A percentile compares a stretch with the other conserved stretches of the same genome.
phyloP scores from a whole-genome alignment of 1,139 yeast genomes.

The Pneumocystis oryctolagi region DNA sequence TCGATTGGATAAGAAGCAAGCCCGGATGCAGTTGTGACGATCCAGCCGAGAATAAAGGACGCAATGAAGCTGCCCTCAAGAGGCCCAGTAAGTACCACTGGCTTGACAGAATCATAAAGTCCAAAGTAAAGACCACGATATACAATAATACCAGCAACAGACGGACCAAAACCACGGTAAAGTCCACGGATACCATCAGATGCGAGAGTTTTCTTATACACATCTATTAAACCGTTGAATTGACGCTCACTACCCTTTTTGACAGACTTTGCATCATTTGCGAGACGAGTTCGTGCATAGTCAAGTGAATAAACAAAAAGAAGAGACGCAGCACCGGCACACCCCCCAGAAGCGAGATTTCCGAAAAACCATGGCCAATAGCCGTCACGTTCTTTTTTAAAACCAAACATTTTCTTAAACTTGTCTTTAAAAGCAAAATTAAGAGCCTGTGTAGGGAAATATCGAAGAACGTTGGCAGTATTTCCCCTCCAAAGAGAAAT shows the following conservation, averaged over 20 bases:
- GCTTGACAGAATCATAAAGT: slow-evolving; percentile 65
- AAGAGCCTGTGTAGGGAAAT: slow-evolving; percentile 75
- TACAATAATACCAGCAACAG: slow-evolving; percentile 64
- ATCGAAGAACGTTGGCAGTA: slow-evolving; percentile 71
- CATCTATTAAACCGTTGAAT: slow-evolving; percentile 65
- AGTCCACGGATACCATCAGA: slow-evolving; percentile 68
- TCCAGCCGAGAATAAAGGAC: slow-evolving; percentile 66
- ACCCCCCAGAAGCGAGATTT: slow-evolving; percentile 73
- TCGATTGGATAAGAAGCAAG: slow-evolving; percentile 71
- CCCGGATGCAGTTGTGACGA: slow-evolving; percentile 64
- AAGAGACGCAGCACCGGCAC: slow-evolving; percentile 67
- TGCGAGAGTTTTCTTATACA: slow-evolving; percentile 61
- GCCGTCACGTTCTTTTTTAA: slow-evolving; percentile 50
- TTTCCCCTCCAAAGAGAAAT: slow-evolving; percentile 71
- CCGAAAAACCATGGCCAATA: slow-evolving; percentile 63
- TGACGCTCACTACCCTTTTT: slow-evolving; percentile 56
- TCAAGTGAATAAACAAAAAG: slow-evolving; percentile 66
- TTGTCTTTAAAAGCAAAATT: slow-evolving; percentile 77
- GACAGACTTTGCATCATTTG: slow-evolving; percentile 64
- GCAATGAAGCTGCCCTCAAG: slow-evolving; percentile 59
- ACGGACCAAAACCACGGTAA: slow-evolving; percentile 75
- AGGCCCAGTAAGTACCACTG: slow-evolving; percentile 56
- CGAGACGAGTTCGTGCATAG: slow-evolving; percentile 73
- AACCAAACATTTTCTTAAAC: slow-evolving; percentile 63
- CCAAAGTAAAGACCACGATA: slow-evolving; percentile 80